Evolutionary conservation across 768 basidiomycete genomes (phyloP).

Genomic region (Neoboletus subvelutipes): DNA sequence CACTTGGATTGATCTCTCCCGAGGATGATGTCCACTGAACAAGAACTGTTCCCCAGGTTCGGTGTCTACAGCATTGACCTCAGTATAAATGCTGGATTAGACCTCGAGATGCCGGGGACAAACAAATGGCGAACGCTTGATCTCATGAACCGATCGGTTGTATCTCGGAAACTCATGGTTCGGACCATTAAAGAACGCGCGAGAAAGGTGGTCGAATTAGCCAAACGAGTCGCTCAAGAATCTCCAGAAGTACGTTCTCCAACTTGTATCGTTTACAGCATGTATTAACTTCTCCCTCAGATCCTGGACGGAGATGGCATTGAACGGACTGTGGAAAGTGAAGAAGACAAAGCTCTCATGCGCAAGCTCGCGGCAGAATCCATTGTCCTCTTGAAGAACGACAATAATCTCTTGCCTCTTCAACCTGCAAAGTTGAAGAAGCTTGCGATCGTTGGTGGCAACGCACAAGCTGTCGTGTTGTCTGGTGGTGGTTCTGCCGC

Average conservation of each 20-base stretch:
- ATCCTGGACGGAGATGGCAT: constrained; percentile 69
- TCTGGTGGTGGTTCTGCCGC: constrained; percentile 76
- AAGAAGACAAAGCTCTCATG: constrained; percentile 62
- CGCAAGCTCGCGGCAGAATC: constrained; percentile 64
- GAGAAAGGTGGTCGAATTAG: constrained; percentile 61
- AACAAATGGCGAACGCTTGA: constrained; percentile 78
- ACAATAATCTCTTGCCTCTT: constrained; percentile 39
- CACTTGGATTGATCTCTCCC: background rate
- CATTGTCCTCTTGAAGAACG: constrained; percentile 77
- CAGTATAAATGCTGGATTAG: constrained; percentile 71
- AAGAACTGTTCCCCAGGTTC: constrained; percentile 46
- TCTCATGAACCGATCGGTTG: constrained; percentile 58
- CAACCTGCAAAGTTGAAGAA: constrained; percentile 53
- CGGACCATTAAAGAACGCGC: constrained; percentile 68
- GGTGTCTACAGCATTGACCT: constrained; percentile 67
- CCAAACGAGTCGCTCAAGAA: constrained; percentile 64
- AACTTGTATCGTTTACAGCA: background rate
- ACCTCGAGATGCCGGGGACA: constrained; percentile 77
- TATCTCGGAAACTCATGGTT: constrained; percentile 61
- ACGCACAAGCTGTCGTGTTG: constrained; percentile 61
- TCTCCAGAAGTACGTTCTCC: constrained; percentile 57
- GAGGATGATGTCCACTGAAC: background rate
- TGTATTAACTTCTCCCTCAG: constrained; percentile 31
- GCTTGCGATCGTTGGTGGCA: constrained; percentile 70
- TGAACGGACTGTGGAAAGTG: constrained; percentile 62